phyloP scores from a whole-genome alignment of 768 basidiomycete species.

The Saitozyma podzolica region DNA sequence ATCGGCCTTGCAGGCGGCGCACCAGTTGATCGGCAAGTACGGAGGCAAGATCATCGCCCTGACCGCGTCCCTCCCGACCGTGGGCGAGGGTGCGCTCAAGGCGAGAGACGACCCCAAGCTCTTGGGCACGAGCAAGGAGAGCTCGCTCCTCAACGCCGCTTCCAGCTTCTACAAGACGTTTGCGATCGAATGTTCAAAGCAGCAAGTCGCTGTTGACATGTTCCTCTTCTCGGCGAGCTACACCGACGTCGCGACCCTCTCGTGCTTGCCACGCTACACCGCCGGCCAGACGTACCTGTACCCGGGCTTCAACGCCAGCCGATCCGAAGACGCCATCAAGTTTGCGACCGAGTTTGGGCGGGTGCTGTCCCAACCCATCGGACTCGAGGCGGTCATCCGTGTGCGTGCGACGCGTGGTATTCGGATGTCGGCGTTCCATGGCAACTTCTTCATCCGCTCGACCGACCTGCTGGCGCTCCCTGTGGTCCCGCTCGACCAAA shows the following conservation, averaged over 20 bases:
- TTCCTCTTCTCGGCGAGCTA: conserved; percentile 93
- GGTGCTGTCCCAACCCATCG: conserved; percentile 88
- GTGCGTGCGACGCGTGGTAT: conserved; percentile 95
- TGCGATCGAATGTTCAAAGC: conserved; percentile 95
- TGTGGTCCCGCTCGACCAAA: conserved; percentile 93
- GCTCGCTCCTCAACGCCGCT: conserved; percentile 85
- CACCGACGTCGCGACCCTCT: conserved; percentile 91
- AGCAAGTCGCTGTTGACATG: conserved; percentile 98
- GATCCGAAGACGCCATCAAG: conserved; percentile 94
- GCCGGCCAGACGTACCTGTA: conserved; percentile 98
- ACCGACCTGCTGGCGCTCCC: conserved; percentile 96
- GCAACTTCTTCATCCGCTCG: conserved; percentile 97
- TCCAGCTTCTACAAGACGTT: conserved; percentile 97
- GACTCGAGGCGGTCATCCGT: conserved; percentile 95
- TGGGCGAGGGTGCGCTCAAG: conserved; percentile 89
- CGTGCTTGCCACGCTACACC: conserved; percentile 89
- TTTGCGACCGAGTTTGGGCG: conserved; percentile 97
- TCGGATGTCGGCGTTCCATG: conserved; percentile 96
- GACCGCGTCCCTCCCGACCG: conserved; percentile 78
- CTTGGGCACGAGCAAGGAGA: conserved; percentile 95
- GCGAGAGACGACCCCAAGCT: conserved; percentile 96
- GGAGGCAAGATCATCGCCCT: conserved; percentile 92
- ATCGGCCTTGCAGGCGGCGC: conserved; percentile 91
- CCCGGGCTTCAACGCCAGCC: conserved; percentile 92
- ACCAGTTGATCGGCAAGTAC: conserved; percentile 89